Base-by-base conservation (phyloP, 108 stramenopile species). In the Cyclotella baltica region DNA sequence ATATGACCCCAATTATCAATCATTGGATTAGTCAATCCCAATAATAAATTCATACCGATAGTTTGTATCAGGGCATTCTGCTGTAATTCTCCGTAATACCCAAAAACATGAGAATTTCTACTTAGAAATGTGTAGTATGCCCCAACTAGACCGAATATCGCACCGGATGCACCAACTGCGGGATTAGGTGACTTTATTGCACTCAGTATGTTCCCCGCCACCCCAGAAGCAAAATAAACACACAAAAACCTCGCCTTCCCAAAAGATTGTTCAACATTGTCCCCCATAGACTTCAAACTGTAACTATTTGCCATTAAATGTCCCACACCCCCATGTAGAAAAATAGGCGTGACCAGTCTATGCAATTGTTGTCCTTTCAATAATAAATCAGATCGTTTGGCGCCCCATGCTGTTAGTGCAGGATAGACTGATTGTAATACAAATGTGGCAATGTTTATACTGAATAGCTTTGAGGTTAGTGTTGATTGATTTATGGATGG, bases 1-100 rank as follows among this genome's bases (percentile, higher is more conserved):
- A 90, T 65, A 75, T 96, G 95, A 15, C 86, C 91, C 88, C 90
- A 96, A 58, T 96, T 93, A 73, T 96, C 94, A 77, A 91, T 88
- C 70, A 70, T 72, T 1, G 84, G 81, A 52, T 73, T 82, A 3
- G 77, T 74, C 72, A 85, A 51, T 13, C 80, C 86, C 29, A 85
- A 56, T 0, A 85, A 23, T 3, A 87, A 29, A 75, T 82, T 85
- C 31, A 87, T 70, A 5, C 73, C 84, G 16, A 88, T 72, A 6
- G 84, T 85, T 47, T 85, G 72, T 4, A 77, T 25, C 33, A 84
- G 27, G 0, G 69, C 70, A 56, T 52, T 68, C 63, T 69, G 82
- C 61, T 83, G 73, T 47, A 50, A 58, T 36, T 75, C 71, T 11
- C 79, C 85, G 10, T 66, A 29, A 38, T 40, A 27, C 20, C 92